Evolutionary conservation across 1,284 basidiomycete species (phyloP).

Genomic region (Sporisorium exsertum): DNA sequence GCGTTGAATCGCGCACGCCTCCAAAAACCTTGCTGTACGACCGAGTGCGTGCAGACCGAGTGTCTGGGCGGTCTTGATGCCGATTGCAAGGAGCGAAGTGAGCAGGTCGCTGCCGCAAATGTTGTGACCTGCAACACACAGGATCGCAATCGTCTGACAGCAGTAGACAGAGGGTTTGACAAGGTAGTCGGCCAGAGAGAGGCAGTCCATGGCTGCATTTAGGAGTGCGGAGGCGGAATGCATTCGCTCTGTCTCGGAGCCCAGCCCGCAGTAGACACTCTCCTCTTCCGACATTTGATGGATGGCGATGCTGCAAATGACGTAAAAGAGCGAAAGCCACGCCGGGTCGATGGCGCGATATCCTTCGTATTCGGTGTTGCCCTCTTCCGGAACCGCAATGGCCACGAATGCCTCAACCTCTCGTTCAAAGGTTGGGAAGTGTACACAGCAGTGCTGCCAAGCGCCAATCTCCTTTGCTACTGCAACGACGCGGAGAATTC

Average conservation of each 20-base stretch:
- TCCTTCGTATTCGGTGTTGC: conserved; percentile 19
- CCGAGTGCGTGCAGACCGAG: conserved; percentile 49
- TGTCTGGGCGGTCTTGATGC: conserved; percentile 55
- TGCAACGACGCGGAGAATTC: conserved; percentile 28
- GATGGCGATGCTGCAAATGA: conserved; percentile 51
- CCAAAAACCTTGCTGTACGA: conserved; percentile 32
- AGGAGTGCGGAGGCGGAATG: conserved; percentile 31
- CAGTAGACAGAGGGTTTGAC: conserved; percentile 49
- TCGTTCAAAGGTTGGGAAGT: conserved; percentile 49
- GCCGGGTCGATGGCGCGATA: conserved; percentile 47
- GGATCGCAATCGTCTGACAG: conserved; percentile 53
- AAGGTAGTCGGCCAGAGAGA: conserved; percentile 47
- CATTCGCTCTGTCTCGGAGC: conserved; percentile 29
- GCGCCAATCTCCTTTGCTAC: conserved; percentile 50
- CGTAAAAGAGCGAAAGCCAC: conserved; percentile 51
- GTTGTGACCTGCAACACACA: conserved; percentile 55
- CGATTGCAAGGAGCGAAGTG: conserved; percentile 49
- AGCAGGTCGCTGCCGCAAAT: conserved; percentile 53
- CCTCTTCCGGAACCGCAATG: conserved; percentile 18
- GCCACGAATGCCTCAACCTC: conserved; percentile 43
- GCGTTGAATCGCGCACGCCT: conserved; percentile 32
- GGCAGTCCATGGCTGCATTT: conserved; percentile 46
- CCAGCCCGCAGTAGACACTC: conserved; percentile 21
- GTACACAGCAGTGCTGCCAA: conserved; percentile 56
- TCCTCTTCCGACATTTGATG: conserved; percentile 56